phyloP scores from a whole-genome alignment of 2,329 filamentous ascomycete genomes.

The Aureobasidium sp. region DNA sequence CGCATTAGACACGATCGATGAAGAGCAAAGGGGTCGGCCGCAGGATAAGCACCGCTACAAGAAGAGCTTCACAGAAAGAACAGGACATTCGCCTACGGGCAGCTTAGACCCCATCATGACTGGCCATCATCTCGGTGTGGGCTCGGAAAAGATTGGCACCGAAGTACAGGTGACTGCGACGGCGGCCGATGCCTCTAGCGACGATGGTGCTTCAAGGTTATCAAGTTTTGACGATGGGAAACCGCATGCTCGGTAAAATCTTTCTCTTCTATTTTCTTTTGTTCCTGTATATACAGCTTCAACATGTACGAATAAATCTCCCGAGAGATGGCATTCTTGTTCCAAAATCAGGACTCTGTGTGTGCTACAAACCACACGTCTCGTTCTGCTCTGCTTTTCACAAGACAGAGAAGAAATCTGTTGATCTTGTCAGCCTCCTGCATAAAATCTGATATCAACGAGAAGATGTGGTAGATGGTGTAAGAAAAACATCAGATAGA shows the following conservation, averaged over 20 bases:
- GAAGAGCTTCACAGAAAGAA: neutral
- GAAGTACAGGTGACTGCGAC: neutral
- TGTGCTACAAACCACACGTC: too few relatives aligned
- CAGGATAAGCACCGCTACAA: conserved; percentile 1
- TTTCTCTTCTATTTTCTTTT: neutral
- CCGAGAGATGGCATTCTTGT: neutral
- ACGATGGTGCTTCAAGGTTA: neutral
- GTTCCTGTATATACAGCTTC: neutral
- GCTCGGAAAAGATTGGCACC: neutral
- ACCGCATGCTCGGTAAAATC: neutral
- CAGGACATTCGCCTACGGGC: conserved; percentile 15
- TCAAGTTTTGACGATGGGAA: conserved; percentile 2
- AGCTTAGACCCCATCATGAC: conserved; percentile 21
- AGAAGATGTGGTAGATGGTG: neutral
- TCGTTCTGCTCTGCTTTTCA: too few relatives aligned
- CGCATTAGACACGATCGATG: conserved; percentile 1
- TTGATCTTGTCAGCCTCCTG: too few relatives aligned
- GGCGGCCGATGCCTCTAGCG: neutral
- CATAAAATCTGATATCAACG: neutral
- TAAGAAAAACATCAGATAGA: neutral
- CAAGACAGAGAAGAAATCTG: too few relatives aligned
- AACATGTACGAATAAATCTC: too few relatives aligned
- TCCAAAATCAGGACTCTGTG: too few relatives aligned
- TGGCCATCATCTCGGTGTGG: neutral
- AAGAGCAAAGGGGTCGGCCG: conserved; percentile 9